phyloP scores from a whole-genome alignment of 768 basidiomycete species.

The Floccularia luteovirens region DNA sequence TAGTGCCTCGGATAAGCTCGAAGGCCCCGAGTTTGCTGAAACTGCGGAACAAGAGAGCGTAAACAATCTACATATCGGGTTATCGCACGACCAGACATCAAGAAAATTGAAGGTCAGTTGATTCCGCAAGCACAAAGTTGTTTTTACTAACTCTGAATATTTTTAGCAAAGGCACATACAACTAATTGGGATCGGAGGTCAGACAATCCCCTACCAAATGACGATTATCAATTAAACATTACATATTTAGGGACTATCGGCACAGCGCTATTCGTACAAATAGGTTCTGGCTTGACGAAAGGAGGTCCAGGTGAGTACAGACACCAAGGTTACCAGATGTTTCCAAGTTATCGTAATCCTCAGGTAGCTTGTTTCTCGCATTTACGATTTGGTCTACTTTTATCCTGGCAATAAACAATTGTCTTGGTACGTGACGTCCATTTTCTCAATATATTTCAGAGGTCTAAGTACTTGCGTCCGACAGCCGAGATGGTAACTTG shows the following conservation, averaged over 20 bases:
- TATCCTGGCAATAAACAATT: conserved; percentile 41
- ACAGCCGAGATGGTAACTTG: conserved; percentile 78
- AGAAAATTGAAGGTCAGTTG: conserved; percentile 27
- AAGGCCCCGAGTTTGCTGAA: no score
- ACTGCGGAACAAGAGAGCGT: no score
- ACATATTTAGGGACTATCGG: conserved; percentile 52
- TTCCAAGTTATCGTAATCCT: conserved; percentile 7
- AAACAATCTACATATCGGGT: no score
- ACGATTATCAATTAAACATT: background rate
- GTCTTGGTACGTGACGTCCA: conserved; percentile 23
- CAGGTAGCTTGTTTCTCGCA: conserved; percentile 41
- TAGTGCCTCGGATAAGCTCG: no score
- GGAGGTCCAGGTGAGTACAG: conserved; percentile 52
- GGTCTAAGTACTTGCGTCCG: background rate
- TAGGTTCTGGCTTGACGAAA: conserved; percentile 48
- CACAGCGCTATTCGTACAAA: conserved; percentile 69
- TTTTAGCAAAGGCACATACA: conserved; percentile 41
- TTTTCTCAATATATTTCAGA: background rate
- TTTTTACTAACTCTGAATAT: background rate
- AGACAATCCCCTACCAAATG: background rate
- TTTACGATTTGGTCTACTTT: conserved; percentile 43
- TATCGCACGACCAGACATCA: conserved; percentile 27
- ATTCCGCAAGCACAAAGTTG: background rate
- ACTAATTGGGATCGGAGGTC: conserved; percentile 44
- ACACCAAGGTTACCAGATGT: conserved; percentile 23